Evolutionary conservation across 768 basidiomycete genomes (phyloP), one percentile per base, ranked within the genome.

Genomic region (Butyriboletus loyo): DNA sequence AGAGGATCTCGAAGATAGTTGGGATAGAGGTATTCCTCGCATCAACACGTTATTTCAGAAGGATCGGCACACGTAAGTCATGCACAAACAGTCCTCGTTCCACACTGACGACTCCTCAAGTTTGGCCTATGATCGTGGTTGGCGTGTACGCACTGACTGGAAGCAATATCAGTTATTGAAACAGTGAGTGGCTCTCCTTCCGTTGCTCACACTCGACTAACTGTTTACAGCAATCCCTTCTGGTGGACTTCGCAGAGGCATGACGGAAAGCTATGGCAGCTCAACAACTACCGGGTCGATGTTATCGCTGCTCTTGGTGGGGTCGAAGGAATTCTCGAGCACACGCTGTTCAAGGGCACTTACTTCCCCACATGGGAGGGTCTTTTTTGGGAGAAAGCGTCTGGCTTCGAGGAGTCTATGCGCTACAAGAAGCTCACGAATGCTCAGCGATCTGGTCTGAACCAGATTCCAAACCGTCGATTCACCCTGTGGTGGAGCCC

Each of bases 401-500:
- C 89, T 54, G 95, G 94, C 40, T 98, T 98, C 76, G 95, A 98
- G 66, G 91, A 93, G 66, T 92, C 91, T 0, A 94, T 94, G 92
- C 75, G 92, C 63, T 94, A 93, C 78, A 93, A 94, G 76, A 94
- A 93, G 69, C 80, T 98, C 56, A 98, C 97, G 45, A 99, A 98
- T 66, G 97, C 97, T 11, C 97, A 99, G 72, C 89, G 96, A 42
- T 97, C 94, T 32, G 97, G 97, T 90, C 75, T 96, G 39, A 92
- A 92, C 68, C 94, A 96, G 69, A 96, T 98, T 68, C 96, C 96
- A 7, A 98, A 98, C 69, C 94, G 96, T 85, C 91, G 92, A 13
- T 98, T 98, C 77, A 98, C 96, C 4, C 79, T 99, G 10, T 99
- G 97, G 97, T 97, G 94, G 94, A 92, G 90, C 67, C 95, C 95